Base-by-base conservation (phyloP, 768 basidiomycete genomes). In the Paxillus ammoniavirescens region DNA sequence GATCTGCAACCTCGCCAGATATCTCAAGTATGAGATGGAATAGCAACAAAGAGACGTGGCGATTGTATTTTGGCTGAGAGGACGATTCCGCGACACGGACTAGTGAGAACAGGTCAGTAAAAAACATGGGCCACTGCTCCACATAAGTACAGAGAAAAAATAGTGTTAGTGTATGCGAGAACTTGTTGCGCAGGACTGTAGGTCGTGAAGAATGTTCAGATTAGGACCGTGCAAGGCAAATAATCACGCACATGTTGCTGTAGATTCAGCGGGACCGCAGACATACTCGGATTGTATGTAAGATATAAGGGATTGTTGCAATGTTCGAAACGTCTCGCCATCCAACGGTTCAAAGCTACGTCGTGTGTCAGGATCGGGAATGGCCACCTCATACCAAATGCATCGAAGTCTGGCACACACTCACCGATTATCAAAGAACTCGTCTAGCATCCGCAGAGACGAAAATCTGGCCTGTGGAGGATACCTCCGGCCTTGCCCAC, bases 1-100 rank as follows among this genome's bases (percentile, higher is more conserved):
- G 89, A 74, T 99, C 97, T 47, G 93, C 93, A n/a, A 98, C 90
- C 71, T 99, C 97, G 12, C 91, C 90, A 0, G 94, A 95, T 50
- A 98, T 95, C 69, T 99, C 97, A 54, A 90, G 84, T 42, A 99
- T 78, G 61, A 98, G 78, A 64, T 91, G 93, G 68, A 98, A 91
- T 68, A 97, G 85, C 53, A 99, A 81, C 28, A 94, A 79, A 18
- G 89, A 89, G 31, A 96, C 82, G 64, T 95, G 90, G 42, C 82
- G 82, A 68, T 95, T 96, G 73, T 88, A 84, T 23, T 81, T 76
- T 38, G 81, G 74, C 58, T 78, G 73, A 13, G 81, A 76, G 38
- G 77, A 75, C 9, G 83, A 79, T 57, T 84, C 76, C 28, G 82
- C 65, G 28, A 82, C 78, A 23, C 80, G 86, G 57, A 92, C 84